phyloP scores from a whole-genome alignment of 108 stramenopile species.

The Cyclostephanos invisitatus region DNA sequence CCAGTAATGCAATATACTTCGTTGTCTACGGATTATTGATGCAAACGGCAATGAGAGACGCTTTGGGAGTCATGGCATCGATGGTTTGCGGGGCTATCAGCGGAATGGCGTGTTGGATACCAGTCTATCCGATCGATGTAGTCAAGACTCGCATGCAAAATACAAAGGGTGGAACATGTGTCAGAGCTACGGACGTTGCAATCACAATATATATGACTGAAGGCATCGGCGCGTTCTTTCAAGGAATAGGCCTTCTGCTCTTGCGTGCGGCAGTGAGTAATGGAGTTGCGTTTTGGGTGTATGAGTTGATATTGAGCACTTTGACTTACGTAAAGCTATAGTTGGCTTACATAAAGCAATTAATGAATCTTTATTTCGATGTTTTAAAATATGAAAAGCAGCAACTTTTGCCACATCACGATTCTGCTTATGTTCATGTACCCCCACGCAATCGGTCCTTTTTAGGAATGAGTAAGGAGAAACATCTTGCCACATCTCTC shows the following conservation, averaged over 20 bases:
- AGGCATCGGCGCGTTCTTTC: neutral
- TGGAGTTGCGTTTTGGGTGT: constrained; percentile 1
- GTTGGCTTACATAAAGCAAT: no score
- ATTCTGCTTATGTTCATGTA: no score
- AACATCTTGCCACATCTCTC: neutral
- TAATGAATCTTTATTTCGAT: no score
- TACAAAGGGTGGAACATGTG: constrained; percentile 12
- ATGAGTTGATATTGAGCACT: neutral
- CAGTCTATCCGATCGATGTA: constrained; percentile 57
- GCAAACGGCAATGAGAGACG: neutral
- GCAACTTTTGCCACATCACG: no score
- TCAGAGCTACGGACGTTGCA: constrained; percentile 35
- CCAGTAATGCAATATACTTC: constrained; percentile 54
- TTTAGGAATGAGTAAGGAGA: neutral
- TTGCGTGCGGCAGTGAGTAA: constrained; percentile 5
- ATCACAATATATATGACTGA: constrained; percentile 36
- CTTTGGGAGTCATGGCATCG: neutral
- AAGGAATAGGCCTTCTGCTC: neutral
- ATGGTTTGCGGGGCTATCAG: constrained; percentile 13
- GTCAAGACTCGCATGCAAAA: constrained; percentile 56
- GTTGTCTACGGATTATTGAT: constrained; percentile 40
- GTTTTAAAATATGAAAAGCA: no score
- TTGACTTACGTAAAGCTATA: neutral
- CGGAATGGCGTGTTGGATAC: constrained; percentile 49
- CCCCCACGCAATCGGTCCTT: no score